Conservation (phyloP, 129 eudicot species). For the Lactuca saligna region DNA sequence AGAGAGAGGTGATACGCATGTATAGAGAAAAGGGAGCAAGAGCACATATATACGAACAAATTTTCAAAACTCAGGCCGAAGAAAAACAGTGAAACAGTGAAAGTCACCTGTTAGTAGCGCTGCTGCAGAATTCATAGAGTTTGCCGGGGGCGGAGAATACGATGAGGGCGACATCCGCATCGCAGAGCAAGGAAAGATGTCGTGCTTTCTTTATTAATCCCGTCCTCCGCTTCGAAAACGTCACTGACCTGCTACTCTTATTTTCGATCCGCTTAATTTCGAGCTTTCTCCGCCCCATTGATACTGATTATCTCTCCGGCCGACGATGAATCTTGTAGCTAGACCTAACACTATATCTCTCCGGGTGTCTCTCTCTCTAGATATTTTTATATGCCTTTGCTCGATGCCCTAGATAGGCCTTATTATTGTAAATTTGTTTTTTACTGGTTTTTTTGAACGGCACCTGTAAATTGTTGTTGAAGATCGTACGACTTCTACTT, state of each 20-base stretch:
- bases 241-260: slow-evolving; percentile 20
- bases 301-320: background rate
- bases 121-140: slow-evolving; percentile 24
- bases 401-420: background rate
- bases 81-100: too few species aligned
- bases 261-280: slow-evolving; percentile 42
- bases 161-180: slow-evolving; percentile 22
- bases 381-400: too few species aligned
- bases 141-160: slow-evolving; percentile 29
- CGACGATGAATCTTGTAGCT: background rate
- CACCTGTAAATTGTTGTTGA: too few species aligned
- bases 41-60: too few species aligned
- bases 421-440: too few species aligned
- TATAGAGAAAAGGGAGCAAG: too few species aligned
- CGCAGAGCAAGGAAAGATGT: slow-evolving; percentile 38
- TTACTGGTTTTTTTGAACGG: too few species aligned
- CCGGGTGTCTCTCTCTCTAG: too few species aligned
- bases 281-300: slow-evolving; percentile 38
- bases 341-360: background rate
- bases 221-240: slow-evolving; percentile 33
- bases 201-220: slow-evolving; percentile 37
- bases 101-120: background rate
- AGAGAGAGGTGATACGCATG: too few species aligned
- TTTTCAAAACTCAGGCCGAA: too few species aligned
- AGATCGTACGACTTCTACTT: too few species aligned